Evolutionary conservation across 495 filamentous ascomycete genomes (phyloP).

Genomic region (Aspergillus ellipticus): DNA sequence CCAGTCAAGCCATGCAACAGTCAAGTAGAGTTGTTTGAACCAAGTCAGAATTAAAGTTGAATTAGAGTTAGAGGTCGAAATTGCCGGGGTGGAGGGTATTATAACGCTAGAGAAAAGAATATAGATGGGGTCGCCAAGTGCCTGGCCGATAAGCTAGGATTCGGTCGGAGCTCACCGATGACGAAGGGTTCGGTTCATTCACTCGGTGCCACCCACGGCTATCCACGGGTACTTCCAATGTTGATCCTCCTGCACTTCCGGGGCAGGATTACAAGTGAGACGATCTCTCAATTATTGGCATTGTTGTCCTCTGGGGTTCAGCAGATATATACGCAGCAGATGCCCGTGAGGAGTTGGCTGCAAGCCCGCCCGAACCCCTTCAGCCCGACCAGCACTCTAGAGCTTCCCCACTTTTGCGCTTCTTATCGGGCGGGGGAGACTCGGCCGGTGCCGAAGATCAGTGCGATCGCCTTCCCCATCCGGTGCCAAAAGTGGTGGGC

Average conservation of each 20-base stretch:
- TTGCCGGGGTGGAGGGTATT: not conserved
- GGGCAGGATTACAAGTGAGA: not conserved
- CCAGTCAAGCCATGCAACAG: not conserved
- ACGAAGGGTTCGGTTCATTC: not conserved
- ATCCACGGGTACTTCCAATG: not conserved
- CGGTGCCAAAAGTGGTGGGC: not conserved
- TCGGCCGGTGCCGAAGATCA: not conserved
- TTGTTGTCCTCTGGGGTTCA: not conserved
- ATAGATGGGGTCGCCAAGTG: not conserved
- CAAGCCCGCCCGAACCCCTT: not conserved
- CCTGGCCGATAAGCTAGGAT: not conserved
- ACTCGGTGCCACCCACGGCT: not conserved
- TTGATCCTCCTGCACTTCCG: not conserved
- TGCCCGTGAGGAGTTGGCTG: not conserved
- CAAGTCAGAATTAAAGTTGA: not conserved
- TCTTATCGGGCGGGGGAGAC: not conserved
- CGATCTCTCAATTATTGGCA: not conserved
- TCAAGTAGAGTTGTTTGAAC: not conserved
- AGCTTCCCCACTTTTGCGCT: not conserved
- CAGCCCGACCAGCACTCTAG: not conserved
- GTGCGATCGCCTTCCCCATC: not conserved
- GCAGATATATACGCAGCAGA: not conserved
- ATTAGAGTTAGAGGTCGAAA: not conserved
- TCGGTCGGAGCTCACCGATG: slow-evolving; percentile 14
- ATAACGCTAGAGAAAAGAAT: not conserved